Base-by-base conservation (phyloP, 192 early-diverging fungal species). In the Neocallimastix lanati region DNA sequence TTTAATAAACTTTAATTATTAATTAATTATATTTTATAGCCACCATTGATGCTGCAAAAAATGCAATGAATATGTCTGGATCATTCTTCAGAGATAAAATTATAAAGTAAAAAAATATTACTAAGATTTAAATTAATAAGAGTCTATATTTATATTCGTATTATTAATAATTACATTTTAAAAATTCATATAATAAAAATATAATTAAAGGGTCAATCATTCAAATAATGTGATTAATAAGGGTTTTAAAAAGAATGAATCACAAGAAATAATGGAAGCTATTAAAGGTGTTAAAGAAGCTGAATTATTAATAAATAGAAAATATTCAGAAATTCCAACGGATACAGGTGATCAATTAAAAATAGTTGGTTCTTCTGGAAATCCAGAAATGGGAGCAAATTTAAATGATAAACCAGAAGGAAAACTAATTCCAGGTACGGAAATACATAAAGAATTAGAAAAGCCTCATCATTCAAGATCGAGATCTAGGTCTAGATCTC, bases 181-280 rank as follows among this genome's bases (percentile, higher is more conserved):
- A n/a, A n/a, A n/a, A n/a, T n/a, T n/a, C n/a, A n/a, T n/a, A n/a
- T n/a, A n/a, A n/a, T n/a, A n/a, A n/a, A n/a, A 78, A 80, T 29
- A 29, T 35, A 36, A 13, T 0, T 18, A 28, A 40, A 89, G 87
- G 81, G 91, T 94, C 13, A 93, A 92, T 76, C 91, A 88, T 80
- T 91, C 91, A 13, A 94, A 93, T 81, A 93, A 92, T 80, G 87
- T 92, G 0, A 94, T 94, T 78, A 92, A 90, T 79, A 94, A 94
- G 77, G 82, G 84, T 13, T 84, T 85, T 29, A 84, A 84, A 33
- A 84, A 84, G 76, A 81, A 80, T 14, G 85, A 87, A 80, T 76
- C 83, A 21, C 77, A 80, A 28, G 86, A 88, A 67, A 67, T 67
- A 25, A 4, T 67, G 80, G 82, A 81, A 12, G 86, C 89, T 25